Evolutionary conservation across 495 filamentous ascomycete species (phyloP), one percentile per base, ranked within the genome.

Genomic region (Thozetella sp.): DNA sequence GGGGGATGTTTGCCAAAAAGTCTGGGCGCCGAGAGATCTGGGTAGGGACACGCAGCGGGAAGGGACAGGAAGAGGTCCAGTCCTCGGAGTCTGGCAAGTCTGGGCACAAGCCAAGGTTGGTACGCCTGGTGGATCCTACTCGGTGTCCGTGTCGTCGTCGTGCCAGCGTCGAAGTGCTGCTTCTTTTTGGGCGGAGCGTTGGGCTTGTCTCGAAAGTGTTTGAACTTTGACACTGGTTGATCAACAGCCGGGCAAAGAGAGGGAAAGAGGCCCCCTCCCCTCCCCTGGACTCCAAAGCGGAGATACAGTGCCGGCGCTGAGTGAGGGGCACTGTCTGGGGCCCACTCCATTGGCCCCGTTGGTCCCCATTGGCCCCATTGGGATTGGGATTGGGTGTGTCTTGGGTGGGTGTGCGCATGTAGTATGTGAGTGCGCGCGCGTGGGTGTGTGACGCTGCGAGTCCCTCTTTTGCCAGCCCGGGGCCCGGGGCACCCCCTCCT

Each of bases 21-120:
- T 63, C 71, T 74, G 65, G 71, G 69, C 71, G 71, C 71, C 69
- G 60, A 72, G 71, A 67, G 66, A 67, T 65, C 55, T 57, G 63
- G 50, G 65, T 61, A 52, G 53, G 58, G 55, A 37, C 30, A 51
- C 19, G 26, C 19, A 40, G 51, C 26, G 30, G 37, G 30, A 46
- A 30, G 34, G 13, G 22, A 48, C 19, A 30, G 48, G n/a, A 27
- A 26, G 27, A 51, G 24, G 13, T 23, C 26, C 56, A 26, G 43
- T 53, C 25, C 17, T 54, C 24, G 3, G 17, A 52, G 13, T 52
- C 30, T 37, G 6, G 30, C 4, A 6, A 52, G 13, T 52, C 30
- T 37, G 6, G 30, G 30, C 30, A 15, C 30, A 37, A 37, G n/a
- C 30, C 15, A 37, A 6, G 6, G 30, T 37, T 37, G 30, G 6